Evolutionary conservation across 257 asterid species (phyloP).

Genomic region (Fraxinus americana): DNA sequence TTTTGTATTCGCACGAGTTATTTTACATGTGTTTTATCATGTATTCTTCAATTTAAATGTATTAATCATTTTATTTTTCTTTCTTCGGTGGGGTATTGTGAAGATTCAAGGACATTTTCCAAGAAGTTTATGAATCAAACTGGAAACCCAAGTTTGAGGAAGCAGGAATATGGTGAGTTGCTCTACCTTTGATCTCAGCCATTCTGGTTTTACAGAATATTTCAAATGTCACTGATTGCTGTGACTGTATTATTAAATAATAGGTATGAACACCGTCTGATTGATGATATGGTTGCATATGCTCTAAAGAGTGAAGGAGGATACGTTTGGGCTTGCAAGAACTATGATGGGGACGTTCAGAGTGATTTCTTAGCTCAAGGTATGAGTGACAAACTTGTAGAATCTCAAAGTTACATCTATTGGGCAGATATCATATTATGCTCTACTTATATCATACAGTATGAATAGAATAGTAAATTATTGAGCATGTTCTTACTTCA

Average conservation of each 20-base stretch:
- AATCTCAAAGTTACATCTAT: conserved; percentile 5
- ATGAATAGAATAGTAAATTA: neutral
- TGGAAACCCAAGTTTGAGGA: conserved; percentile 90
- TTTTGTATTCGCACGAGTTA: neutral
- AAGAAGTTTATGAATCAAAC: conserved; percentile 80
- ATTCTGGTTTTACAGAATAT: conserved; percentile 1
- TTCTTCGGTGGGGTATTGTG: conserved; percentile 15
- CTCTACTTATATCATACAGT: neutral
- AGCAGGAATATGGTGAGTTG: conserved; percentile 85
- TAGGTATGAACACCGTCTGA: conserved; percentile 99
- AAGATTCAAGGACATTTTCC: conserved; percentile 99
- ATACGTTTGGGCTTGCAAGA: conserved; percentile 99
- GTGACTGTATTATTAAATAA: conserved; percentile 9
- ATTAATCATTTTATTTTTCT: conserved; percentile 12
- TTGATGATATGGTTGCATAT: conserved; percentile 99
- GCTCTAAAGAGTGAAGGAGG: conserved; percentile 99
- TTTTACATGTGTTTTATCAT: neutral
- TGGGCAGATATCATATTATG: neutral
- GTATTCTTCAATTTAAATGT: neutral
- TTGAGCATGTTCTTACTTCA: neutral
- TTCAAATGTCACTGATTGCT: neutral
- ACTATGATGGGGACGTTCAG: conserved; percentile 99
- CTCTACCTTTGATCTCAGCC: neutral
- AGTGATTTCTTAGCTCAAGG: conserved; percentile 99
- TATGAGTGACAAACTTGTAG: conserved; percentile 21